A percentile compares a stretch with the other conserved stretches of the same genome.
phyloP scores from a whole-genome alignment of 1,139 yeast genomes.

The Debaryomycetaceae sp. region DNA sequence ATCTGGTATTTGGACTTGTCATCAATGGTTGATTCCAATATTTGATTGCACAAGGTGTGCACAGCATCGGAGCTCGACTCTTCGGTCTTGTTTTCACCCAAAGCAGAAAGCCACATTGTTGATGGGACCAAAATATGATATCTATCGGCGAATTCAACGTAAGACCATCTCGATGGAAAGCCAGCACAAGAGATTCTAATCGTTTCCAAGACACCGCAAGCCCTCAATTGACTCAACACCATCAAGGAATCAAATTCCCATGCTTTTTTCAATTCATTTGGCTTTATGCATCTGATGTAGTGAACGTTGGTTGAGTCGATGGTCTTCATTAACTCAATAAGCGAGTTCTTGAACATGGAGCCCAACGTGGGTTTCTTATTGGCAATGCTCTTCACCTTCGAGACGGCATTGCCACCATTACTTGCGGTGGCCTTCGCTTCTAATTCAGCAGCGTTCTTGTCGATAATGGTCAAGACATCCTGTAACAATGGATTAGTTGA shows the following conservation, averaged over 20 bases:
- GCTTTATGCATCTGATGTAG: constrained; percentile 95
- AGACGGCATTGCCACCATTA: constrained; percentile 12
- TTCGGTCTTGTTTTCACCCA: constrained; percentile 52
- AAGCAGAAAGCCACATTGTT: constrained; percentile 59
- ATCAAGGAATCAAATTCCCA: constrained; percentile 95
- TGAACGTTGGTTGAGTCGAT: constrained; percentile 94
- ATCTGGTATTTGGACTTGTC: constrained; percentile 73
- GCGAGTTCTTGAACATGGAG: constrained; percentile 85
- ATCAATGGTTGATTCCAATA: constrained; percentile 59
- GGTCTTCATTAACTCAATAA: constrained; percentile 89
- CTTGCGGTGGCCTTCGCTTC: constrained; percentile 41
- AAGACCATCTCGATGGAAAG: constrained; percentile 95
- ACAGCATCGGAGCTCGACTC: constrained; percentile 37
- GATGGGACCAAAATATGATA: constrained; percentile 81
- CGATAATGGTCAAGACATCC: constrained; percentile 61
- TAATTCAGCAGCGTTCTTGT: constrained; percentile 53
- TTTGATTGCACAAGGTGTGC: constrained; percentile 60
- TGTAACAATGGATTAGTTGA: constrained; percentile 63
- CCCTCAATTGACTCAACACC: constrained; percentile 93
- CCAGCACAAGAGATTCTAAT: constrained; percentile 97
- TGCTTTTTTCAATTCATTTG: constrained; percentile 88
- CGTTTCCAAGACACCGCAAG: constrained; percentile 98
- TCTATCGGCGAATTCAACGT: constrained; percentile 87
- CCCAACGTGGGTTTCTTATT: constrained; percentile 91
- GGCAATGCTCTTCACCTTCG: constrained; percentile 33